Conservation (phyloP, 2,329 filamentous ascomycete genomes). For the Mollisia scopiformis region DNA sequence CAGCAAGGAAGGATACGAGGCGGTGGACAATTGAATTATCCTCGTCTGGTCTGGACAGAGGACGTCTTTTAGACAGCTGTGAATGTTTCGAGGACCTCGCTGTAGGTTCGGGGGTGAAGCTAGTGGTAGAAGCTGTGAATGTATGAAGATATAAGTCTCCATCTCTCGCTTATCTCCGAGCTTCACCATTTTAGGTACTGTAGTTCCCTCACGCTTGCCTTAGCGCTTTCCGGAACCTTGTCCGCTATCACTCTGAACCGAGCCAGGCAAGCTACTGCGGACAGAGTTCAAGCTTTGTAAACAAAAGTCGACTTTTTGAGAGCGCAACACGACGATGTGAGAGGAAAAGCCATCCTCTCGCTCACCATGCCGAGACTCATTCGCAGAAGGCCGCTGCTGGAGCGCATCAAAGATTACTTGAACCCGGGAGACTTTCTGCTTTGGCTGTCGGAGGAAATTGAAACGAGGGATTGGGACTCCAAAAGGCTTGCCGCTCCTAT, state of each 20-base stretch:
- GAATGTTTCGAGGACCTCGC: no score
- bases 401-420: constrained; percentile 79
- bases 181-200: constrained; percentile 13
- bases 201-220: no score
- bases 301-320: constrained; percentile 23
- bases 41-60: no score
- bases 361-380: constrained; percentile 74
- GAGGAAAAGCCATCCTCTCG: constrained; percentile 1
- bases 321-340: constrained; percentile 41
- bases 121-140: no score
- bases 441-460: constrained; percentile 90
- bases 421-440: constrained; percentile 90
- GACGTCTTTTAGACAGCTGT: no score
- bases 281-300: constrained; percentile 18
- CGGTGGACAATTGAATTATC: no score
- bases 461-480: constrained; percentile 89
- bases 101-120: no score
- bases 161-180: constrained; percentile 15
- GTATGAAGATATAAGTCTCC: neutral
- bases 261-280: no score
- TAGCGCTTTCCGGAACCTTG: no score
- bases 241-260: no score
- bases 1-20: no score
- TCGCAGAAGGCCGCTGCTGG: constrained; percentile 74
- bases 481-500: constrained; percentile 75